Percentiles rank a stretch among this genome's conserved stretches.
These are phyloP conservation scores for Pythium oligandrum DNA, from an alignment of 352 stramenopile species.

Conservation along the genomic window DNA sequence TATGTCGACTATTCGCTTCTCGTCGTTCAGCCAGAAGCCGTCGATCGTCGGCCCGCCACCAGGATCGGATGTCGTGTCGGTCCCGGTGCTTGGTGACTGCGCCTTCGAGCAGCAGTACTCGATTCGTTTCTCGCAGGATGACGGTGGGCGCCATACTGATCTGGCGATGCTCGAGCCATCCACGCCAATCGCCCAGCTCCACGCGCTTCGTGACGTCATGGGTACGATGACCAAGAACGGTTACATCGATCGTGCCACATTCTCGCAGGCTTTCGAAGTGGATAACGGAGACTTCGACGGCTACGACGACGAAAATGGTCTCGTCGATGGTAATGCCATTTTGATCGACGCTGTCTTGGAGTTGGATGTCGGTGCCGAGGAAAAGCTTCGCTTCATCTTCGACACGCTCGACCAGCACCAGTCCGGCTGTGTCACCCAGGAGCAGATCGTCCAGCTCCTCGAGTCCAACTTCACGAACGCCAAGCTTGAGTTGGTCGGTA, in stretches of 20 bases:
- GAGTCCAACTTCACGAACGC: constrained; percentile 69
- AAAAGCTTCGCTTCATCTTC: constrained; percentile 84
- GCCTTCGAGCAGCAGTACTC: constrained; percentile 63
- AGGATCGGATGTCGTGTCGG: constrained; percentile 43
- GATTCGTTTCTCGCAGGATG: constrained; percentile 59
- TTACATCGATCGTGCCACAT: constrained; percentile 68
- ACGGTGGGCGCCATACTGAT: constrained; percentile 15
- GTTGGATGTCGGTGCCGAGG: constrained; percentile 60
- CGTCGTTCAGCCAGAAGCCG: constrained; percentile 44
- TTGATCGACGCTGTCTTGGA: constrained; percentile 81
- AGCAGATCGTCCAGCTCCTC: constrained; percentile 61
- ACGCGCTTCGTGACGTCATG: constrained; percentile 75
- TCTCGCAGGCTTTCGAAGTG: constrained; percentile 73
- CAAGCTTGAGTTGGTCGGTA: constrained; percentile 71
- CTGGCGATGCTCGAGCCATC: constrained; percentile 8
- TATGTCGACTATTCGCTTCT: constrained; percentile 31
- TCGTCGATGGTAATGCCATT: constrained; percentile 71
- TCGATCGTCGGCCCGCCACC: constrained; percentile 25
- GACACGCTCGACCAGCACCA: constrained; percentile 66
- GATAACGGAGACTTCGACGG: constrained; percentile 44
- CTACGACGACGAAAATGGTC: constrained; percentile 42
- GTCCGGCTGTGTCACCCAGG: constrained; percentile 44
- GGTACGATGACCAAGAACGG: constrained; percentile 53
- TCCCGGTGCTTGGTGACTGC: constrained; percentile 66
- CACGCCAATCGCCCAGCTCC: constrained; percentile 53